Evolutionary conservation across 306 rosid genomes (phyloP), one percentile per base, ranked within the genome.

Genomic region (Biancaea sappan): DNA sequence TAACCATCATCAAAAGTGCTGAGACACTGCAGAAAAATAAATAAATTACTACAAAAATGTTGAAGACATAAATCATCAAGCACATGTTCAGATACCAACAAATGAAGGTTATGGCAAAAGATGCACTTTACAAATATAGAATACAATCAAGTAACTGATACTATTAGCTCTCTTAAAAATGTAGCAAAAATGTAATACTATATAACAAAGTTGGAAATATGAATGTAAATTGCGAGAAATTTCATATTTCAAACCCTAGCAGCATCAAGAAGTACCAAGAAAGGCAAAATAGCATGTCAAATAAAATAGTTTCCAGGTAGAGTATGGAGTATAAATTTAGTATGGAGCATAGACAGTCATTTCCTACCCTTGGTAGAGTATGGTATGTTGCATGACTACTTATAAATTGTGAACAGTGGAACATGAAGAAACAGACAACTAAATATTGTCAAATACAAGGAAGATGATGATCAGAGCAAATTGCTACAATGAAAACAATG

Each of bases 1-100:
- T 95, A 71, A 95, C 99, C 99, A 95, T 95, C 99, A 95, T 95
- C 83, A 95, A 78, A 74, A 95, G 98, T 70, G 99, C 96, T 21
- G 99, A 92, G 38, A 95, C 99, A 74, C 99, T 95, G 86, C 43
- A 82, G 41, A 74, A 77, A 63, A 71, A 6, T 66, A 64, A 79
- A 77, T 66, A 70, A 79, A 71, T 32, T 52, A 79, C 43, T 62
- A 37, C 29, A 71, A 54, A 28, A 29, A 38, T 56, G 5, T 38
- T 71, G 21, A 48, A 26, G 53, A 15, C 48, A 15, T 1, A n/a
- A 63, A 13, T 0, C 37, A 43, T 37, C 18, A 67, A 15, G 59
- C 3, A 16, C 25, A 21, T 52, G 64, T 6, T 14, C 31, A 31
- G 19, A 16, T n/a, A 22, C 48, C 18, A 21, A 67, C 31, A 10